These are phyloP conservation scores for Boletus reticuloceps DNA, from an alignment of 768 basidiomycete species.

Conservation along the genomic window DNA sequence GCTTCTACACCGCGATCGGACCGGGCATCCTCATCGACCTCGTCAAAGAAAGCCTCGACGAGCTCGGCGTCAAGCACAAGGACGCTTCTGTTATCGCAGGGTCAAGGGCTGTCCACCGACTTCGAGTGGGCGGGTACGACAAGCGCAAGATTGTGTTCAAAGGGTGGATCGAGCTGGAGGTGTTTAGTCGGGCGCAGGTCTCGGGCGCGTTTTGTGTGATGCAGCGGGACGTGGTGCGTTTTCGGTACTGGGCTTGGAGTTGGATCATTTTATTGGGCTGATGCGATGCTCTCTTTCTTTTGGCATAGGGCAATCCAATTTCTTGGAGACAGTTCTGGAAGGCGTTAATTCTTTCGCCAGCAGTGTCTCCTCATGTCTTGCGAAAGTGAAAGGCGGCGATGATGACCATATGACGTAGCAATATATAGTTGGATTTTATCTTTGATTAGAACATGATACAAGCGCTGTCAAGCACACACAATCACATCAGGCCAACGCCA, in stretches of 20 bases:
- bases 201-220: slow-evolving; percentile 68
- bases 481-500: no score
- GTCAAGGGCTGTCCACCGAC: slow-evolving; percentile 25
- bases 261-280: background rate
- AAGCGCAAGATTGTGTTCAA: slow-evolving; percentile 61
- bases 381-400: slow-evolving; percentile 6
- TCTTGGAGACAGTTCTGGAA: slow-evolving; percentile 81
- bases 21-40: slow-evolving; percentile 52
- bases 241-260: background rate
- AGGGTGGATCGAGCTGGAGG: slow-evolving; percentile 73
- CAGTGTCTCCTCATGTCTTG: slow-evolving; percentile 59
- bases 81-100: slow-evolving; percentile 27
- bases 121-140: slow-evolving; percentile 72
- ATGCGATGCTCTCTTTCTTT: background rate
- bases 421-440: background rate
- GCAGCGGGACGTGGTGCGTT: slow-evolving; percentile 62
- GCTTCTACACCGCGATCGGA: slow-evolving; percentile 68
- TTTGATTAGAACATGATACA: background rate
- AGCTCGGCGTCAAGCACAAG: slow-evolving; percentile 50
- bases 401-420: background rate
- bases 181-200: slow-evolving; percentile 46
- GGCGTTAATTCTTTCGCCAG: slow-evolving; percentile 47
- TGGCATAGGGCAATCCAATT: slow-evolving; percentile 64
- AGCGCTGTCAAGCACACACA: no score
- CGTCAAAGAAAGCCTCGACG: slow-evolving; percentile 52